Base-by-base conservation (phyloP, 1,139 yeast species). In the Kurtzmaniella quercitrusa region DNA sequence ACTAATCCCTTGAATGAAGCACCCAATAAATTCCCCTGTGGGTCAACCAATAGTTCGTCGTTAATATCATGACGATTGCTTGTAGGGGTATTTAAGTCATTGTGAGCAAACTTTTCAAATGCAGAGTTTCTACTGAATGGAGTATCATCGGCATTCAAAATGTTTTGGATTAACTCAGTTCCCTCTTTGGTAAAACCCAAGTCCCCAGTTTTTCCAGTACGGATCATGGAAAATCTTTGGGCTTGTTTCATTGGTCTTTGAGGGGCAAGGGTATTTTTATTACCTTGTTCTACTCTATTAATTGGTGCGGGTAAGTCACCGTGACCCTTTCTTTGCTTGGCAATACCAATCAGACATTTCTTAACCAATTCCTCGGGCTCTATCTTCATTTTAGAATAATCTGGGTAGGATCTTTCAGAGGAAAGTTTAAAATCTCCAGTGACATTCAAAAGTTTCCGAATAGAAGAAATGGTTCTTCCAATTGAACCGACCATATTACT, bases 1-100 rank as follows among this genome's bases (percentile, higher is more conserved):
- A 90, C 80, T 46, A 89, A 68, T 0, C 91, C 91, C 53, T 82
- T 81, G 54, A 89, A 79, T 0, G 96, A 83, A 1, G 91, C 91
- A 3, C 95, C 96, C 39, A 85, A 63, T 33, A 89, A 62, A 43
- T 73, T 73, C 0, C 85, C 85, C 33, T 73, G 59, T 5, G 56
- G 57, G 45, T 75, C 79, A 23, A 77, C 69, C 40, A 78, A 56
- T 25, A 79, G 62, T 53, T 79, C 83, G 43, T 72, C 68, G 25
- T 69, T 70, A 40, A 62, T 54, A 23, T 57, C 48, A 14, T 47
- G 47, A 7, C 43, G 38, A 3, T 41, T 41, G 31, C 50, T 53
- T 10, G 53, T 46, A 3, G 40, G 39, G 2, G 36, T 42, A 19
- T 34, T 37, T 1, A 48, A 49, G 5, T 47, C 54, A 1, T 51